phyloP scores from a whole-genome alignment of 2,329 filamentous ascomycete species.

The Colletotrichum australisinense region DNA sequence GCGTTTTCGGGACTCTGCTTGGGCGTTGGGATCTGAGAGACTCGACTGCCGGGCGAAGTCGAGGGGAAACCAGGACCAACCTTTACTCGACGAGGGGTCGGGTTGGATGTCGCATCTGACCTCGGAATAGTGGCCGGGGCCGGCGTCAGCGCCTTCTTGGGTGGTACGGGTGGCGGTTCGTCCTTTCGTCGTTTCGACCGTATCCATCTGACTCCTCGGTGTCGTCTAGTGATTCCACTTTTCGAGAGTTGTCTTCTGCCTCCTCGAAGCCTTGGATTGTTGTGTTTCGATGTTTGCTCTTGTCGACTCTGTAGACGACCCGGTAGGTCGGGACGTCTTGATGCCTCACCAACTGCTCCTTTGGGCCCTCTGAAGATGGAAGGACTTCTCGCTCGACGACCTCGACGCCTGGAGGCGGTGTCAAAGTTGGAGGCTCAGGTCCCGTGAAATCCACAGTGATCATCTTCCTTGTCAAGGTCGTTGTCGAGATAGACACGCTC shows the following conservation, averaged over 20 bases:
- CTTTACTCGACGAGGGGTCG: conserved; percentile 20
- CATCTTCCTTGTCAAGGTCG: conserved; percentile 69
- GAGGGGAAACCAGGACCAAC: conserved; percentile 12
- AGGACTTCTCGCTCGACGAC: conserved; percentile 66
- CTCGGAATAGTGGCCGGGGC: not conserved
- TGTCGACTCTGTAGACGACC: conserved; percentile 70
- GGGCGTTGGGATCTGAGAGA: conserved; percentile 39
- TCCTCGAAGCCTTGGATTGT: conserved; percentile 48
- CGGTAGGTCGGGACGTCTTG: conserved; percentile 55
- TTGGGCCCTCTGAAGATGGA: conserved; percentile 48
- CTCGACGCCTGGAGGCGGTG: conserved; percentile 69
- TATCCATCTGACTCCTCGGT: conserved; percentile 20
- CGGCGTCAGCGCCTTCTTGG: conserved; percentile 29
- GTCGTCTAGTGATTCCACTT: conserved; percentile 44
- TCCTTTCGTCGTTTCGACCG: conserved; percentile 14
- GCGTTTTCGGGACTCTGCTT: conserved; percentile 45
- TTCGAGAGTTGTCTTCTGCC: conserved; percentile 41
- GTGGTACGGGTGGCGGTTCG: conserved; percentile 35
- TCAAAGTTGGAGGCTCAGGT: conserved; percentile 59
- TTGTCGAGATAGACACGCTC: conserved; percentile 69
- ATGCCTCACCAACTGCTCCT: conserved; percentile 33
- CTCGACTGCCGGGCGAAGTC: conserved; percentile 5
- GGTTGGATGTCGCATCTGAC: not conserved
- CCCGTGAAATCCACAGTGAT: conserved; percentile 74
- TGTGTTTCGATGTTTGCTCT: conserved; percentile 59